A percentile compares a stretch with the other conserved stretches of the same genome.
Conservation (phyloP, 139 green algal species). For the Chlamydomonas applanata region DNA sequence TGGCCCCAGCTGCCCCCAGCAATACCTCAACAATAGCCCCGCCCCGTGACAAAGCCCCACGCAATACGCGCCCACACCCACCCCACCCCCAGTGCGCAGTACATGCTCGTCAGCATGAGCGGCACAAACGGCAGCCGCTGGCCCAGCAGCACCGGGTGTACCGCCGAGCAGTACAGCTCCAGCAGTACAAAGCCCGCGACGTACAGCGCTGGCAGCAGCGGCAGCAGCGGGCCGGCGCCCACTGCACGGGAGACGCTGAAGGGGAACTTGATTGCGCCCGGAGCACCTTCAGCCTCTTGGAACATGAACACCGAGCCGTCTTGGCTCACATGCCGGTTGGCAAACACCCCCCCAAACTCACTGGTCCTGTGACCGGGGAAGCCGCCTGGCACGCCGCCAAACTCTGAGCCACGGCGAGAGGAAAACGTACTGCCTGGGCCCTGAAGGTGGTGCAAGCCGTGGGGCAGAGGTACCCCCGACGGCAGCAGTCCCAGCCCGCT, state of each 20-base stretch:
- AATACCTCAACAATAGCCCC: no score
- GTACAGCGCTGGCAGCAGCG: constrained; percentile 26
- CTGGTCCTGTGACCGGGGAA: background rate
- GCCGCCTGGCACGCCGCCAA: background rate
- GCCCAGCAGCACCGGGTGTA: constrained; percentile 49
- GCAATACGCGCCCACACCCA: constrained; percentile 45
- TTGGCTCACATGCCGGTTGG: no score
- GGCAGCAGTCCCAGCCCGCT: no score
- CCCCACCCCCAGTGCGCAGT: constrained; percentile 63
- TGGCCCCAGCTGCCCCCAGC: no score
- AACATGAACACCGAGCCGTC: no score
- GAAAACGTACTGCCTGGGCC: no score
- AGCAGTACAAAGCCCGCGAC: constrained; percentile 63
- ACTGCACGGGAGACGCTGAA: background rate
- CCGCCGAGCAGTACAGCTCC: constrained; percentile 59
- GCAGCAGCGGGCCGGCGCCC: background rate
- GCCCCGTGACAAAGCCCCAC: background rate
- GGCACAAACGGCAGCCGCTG: constrained; percentile 79
- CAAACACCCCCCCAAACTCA: background rate
- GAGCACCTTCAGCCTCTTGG: background rate
- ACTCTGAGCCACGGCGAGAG: background rate
- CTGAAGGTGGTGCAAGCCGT: no score
- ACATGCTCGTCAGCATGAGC: constrained; percentile 80
- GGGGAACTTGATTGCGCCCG: background rate
- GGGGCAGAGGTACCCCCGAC: no score